Conservation (phyloP, 164 flowering plant genomes). For the Vitis cinerea region DNA sequence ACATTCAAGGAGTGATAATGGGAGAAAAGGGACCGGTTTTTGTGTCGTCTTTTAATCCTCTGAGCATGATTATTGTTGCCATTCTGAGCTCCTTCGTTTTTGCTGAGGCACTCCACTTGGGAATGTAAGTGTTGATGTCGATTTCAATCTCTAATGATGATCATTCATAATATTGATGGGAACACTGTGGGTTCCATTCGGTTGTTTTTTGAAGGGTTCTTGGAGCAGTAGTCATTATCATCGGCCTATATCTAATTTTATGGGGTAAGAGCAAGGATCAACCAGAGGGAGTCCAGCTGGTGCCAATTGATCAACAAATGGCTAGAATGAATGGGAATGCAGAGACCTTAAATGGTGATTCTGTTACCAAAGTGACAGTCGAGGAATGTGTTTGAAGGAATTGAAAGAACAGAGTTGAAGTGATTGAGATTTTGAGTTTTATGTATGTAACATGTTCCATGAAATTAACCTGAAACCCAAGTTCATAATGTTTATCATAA, state of each 20-base stretch:
- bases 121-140: slow-evolving; percentile 31
- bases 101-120: slow-evolving; percentile 35
- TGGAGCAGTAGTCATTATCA: slow-evolving; percentile 39
- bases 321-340: not conserved
- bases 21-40: slow-evolving; percentile 51
- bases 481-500: too few relatives aligned
- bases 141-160: too few relatives aligned
- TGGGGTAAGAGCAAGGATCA: slow-evolving; percentile 49
- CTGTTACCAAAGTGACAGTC: slow-evolving; percentile 1
- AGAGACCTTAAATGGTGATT: not conserved
- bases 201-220: slow-evolving; percentile 25
- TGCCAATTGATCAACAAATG: slow-evolving; percentile 1
- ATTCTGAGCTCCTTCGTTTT: slow-evolving; percentile 31
- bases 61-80: slow-evolving; percentile 44
- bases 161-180: too few relatives aligned
- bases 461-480: too few relatives aligned
- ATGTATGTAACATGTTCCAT: too few relatives aligned
- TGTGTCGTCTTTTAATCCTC: slow-evolving; percentile 47
- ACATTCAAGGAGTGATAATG: slow-evolving; percentile 38
- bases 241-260: slow-evolving; percentile 41
- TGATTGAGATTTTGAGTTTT: too few relatives aligned
- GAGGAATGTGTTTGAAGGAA: slow-evolving; percentile 3
- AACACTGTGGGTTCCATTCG: not conserved
- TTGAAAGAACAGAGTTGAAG: not conserved
- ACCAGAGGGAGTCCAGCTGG: not conserved